Conservation (phyloP, 495 filamentous ascomycete genomes). For the Neurospora sp. region DNA sequence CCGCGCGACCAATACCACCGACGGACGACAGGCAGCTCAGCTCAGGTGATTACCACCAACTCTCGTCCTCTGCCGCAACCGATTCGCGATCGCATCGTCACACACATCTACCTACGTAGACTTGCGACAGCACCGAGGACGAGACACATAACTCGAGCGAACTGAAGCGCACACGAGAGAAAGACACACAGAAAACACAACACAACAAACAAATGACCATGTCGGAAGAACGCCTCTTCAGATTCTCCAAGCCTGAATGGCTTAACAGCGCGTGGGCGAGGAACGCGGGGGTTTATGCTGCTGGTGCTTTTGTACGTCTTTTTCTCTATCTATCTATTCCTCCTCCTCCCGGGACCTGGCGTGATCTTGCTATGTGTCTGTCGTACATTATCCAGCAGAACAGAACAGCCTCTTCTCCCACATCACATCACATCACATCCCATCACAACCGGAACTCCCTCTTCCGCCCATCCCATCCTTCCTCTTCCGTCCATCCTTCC, state of each 20-base stretch:
- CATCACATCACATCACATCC: neutral
- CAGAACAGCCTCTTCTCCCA: neutral
- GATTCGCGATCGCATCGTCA: neutral
- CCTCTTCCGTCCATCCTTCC: neutral
- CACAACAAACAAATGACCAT: conserved; percentile 15
- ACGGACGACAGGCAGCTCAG: neutral
- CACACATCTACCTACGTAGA: neutral
- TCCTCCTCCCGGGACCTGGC: neutral
- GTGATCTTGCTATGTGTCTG: neutral
- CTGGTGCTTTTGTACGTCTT: conserved; percentile 70
- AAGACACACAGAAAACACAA: neutral
- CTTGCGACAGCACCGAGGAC: neutral
- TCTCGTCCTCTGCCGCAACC: neutral
- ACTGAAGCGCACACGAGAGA: neutral
- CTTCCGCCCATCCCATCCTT: no score
- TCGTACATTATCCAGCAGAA: neutral
- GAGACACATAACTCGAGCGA: neutral
- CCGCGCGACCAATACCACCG: neutral
- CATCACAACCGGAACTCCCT: neutral
- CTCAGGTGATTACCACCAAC: neutral
- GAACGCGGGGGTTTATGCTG: conserved; percentile 72
- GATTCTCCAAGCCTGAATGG: conserved; percentile 77
- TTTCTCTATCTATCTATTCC: neutral
- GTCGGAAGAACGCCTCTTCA: conserved; percentile 62
- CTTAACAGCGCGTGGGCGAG: conserved; percentile 76